These are phyloP conservation scores for Barbatosphaeria neglecta DNA, from an alignment of 495 filamentous ascomycete species.

Conservation along the genomic window DNA sequence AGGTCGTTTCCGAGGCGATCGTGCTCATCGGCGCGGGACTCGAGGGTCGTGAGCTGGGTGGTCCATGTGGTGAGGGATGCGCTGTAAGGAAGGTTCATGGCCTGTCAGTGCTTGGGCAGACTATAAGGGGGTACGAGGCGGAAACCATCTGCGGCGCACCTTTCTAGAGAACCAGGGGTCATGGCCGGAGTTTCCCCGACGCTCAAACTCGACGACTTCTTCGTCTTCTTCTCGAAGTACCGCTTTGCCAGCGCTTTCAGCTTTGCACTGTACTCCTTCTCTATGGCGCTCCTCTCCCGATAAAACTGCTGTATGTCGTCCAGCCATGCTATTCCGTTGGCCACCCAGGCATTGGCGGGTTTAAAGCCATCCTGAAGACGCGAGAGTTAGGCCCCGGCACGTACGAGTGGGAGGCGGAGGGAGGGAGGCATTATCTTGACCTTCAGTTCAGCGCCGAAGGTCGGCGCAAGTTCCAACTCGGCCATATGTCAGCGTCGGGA, in stretches of 20 bases:
- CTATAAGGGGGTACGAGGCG: neutral
- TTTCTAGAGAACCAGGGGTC: constrained; percentile 92
- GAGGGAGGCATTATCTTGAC: constrained; percentile 29
- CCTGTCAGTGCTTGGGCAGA: constrained; percentile 4
- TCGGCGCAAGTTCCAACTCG: constrained; percentile 59
- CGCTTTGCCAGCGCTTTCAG: constrained; percentile 80
- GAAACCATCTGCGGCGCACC: constrained; percentile 29
- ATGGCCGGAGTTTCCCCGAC: constrained; percentile 88
- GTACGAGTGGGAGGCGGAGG: neutral
- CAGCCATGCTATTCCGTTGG: constrained; percentile 81
- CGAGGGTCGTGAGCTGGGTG: constrained; percentile 79
- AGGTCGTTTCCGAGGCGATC: constrained; percentile 72
- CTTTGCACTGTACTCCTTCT: constrained; percentile 91
- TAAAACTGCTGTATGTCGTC: constrained; percentile 97
- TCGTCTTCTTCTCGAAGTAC: constrained; percentile 92
- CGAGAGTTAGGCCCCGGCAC: constrained; percentile 2
- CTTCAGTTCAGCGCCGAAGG: constrained; percentile 87
- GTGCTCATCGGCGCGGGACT: constrained; percentile 79
- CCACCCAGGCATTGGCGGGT: constrained; percentile 82
- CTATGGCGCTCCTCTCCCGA: constrained; percentile 81
- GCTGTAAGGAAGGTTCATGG: constrained; percentile 21
- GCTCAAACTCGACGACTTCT: constrained; percentile 76
- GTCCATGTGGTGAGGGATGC: constrained; percentile 96
- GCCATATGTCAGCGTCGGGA: constrained; percentile 43
- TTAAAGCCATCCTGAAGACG: constrained; percentile 76